phyloP scores from a whole-genome alignment of 495 filamentous ascomycete genomes.

The Xylaria sp. region DNA sequence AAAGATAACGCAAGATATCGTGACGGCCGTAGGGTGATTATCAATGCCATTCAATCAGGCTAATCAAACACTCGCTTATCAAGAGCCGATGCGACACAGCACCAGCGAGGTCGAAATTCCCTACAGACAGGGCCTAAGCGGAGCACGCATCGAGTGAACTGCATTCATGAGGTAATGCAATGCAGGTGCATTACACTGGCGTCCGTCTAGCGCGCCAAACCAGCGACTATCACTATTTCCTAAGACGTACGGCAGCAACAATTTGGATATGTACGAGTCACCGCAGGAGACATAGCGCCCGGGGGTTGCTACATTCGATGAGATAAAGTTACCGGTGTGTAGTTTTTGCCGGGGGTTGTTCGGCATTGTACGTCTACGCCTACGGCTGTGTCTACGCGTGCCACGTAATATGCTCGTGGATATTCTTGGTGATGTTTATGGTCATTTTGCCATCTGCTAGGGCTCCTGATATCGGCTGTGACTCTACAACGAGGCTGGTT shows the following conservation, averaged over 20 bases:
- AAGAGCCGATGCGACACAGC: slow-evolving; percentile 9
- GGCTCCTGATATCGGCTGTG: slow-evolving; percentile 4
- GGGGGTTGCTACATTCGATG: neutral
- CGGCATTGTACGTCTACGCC: too few species aligned
- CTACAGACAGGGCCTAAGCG: slow-evolving; percentile 8
- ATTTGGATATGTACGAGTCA: neutral
- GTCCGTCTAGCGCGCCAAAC: neutral
- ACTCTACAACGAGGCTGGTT: neutral
- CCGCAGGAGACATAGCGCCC: neutral
- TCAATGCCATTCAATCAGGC: slow-evolving; percentile 36
- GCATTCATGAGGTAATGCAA: slow-evolving; percentile 23
- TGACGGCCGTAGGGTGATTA: slow-evolving; percentile 51
- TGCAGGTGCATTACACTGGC: neutral
- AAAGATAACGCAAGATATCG: slow-evolving; percentile 65
- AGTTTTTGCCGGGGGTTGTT: neutral
- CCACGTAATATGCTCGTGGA: neutral
- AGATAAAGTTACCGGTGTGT: neutral
- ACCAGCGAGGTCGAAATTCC: slow-evolving; percentile 1
- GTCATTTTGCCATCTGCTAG: neutral
- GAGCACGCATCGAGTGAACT: slow-evolving; percentile 10
- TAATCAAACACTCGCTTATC: slow-evolving; percentile 32
- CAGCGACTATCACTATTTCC: neutral
- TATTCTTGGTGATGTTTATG: neutral
- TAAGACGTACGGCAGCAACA: neutral
- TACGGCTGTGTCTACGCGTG: neutral